Percentiles rank a stretch among this genome's conserved stretches.
Conservation (phyloP, 139 green algal genomes). For the Micromonas commoda region DNA sequence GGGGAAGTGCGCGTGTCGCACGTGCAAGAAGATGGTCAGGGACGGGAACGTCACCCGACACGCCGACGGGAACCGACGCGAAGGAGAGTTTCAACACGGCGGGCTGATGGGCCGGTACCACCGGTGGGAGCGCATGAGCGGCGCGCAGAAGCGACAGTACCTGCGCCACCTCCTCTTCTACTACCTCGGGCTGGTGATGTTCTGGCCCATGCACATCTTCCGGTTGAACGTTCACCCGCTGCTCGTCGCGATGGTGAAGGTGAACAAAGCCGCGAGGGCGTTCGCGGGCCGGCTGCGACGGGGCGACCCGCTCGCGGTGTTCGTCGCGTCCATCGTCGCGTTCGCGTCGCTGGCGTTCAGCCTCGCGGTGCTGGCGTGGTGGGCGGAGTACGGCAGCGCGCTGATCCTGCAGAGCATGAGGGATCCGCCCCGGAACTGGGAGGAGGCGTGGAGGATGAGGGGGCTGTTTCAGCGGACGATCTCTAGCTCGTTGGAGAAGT, state of each 20-base stretch:
- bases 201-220: slow-evolving; percentile 10
- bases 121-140: slow-evolving; percentile 5
- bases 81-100: neutral
- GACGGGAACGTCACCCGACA: too few relatives aligned
- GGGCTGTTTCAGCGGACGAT: neutral
- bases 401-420: neutral
- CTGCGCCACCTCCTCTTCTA: slow-evolving; percentile 5
- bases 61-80: neutral
- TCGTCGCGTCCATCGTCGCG: neutral
- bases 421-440: neutral
- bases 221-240: slow-evolving; percentile 3
- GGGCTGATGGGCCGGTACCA: neutral
- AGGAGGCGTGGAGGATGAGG: neutral
- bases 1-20: neutral
- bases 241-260: neutral
- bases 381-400: neutral
- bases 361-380: neutral
- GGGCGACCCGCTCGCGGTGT: neutral
- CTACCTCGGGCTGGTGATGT: neutral
- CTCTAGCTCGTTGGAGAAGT: neutral
- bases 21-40: neutral
- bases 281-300: neutral
- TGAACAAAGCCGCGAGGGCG: neutral
- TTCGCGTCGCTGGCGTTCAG: neutral
- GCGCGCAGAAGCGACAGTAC: slow-evolving; percentile 1